phyloP scores from a whole-genome alignment of 1,139 yeast genomes.

The Kurtzmaniella quercitrusa region DNA sequence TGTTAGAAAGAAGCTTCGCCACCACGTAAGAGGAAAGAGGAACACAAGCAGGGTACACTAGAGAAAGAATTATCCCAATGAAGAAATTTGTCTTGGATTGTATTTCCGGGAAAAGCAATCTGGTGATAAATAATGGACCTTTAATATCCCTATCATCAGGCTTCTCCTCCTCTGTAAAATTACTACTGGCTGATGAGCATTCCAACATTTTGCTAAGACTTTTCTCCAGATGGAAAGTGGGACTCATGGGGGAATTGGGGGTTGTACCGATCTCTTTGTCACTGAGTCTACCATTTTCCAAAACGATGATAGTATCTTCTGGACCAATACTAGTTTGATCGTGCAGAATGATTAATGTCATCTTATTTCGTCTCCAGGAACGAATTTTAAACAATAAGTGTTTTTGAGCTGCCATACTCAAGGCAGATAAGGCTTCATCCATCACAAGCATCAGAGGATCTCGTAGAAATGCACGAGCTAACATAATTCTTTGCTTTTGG shows the following conservation, averaged over 20 bases:
- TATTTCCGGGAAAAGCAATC: background rate
- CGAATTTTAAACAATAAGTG: slow-evolving; percentile 46
- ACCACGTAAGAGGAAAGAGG: slow-evolving; percentile 81
- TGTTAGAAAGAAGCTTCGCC: slow-evolving; percentile 59
- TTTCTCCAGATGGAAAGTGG: background rate
- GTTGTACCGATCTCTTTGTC: slow-evolving; percentile 16
- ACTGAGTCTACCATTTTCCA: slow-evolving; percentile 55
- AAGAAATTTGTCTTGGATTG: background rate
- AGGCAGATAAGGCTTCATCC: slow-evolving; percentile 84
- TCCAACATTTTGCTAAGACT: background rate
- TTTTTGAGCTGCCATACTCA: slow-evolving; percentile 52
- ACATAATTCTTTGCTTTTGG: slow-evolving; percentile 73
- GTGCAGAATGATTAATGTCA: slow-evolving; percentile 82
- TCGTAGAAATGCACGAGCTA: slow-evolving; percentile 76
- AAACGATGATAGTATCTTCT: slow-evolving; percentile 51
- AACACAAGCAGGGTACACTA: slow-evolving; percentile 52
- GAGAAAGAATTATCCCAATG: background rate
- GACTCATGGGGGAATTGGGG: too few relatives aligned
- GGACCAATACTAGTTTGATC: slow-evolving; percentile 54
- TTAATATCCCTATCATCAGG: background rate
- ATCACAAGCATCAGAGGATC: slow-evolving; percentile 70
- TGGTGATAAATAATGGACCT: background rate
- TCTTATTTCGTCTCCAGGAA: slow-evolving; percentile 59
- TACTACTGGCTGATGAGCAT: background rate
- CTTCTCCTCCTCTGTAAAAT: background rate